Evolutionary conservation across 2,329 filamentous ascomycete genomes (phyloP).

Genomic region (Fusarium liriodendri): DNA sequence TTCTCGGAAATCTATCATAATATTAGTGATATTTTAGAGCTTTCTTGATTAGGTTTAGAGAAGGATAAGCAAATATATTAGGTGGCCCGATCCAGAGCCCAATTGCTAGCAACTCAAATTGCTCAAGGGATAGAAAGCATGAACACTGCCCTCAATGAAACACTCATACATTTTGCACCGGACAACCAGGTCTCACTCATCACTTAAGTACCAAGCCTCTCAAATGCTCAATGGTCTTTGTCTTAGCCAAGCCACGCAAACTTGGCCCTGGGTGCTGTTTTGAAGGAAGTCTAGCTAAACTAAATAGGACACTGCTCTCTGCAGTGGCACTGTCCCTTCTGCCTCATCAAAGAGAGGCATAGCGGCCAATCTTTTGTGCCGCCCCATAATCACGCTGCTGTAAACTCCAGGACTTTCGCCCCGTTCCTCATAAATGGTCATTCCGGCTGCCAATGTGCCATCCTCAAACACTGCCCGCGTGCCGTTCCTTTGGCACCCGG

Average conservation of each 20-base stretch:
- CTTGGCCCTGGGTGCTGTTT: constrained; percentile 44
- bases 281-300: constrained; percentile 53
- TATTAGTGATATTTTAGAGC: too few species aligned
- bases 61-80: too few species aligned
- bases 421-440: constrained; percentile 54
- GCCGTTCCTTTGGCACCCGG: constrained; percentile 35
- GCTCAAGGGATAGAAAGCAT: not conserved
- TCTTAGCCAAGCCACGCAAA: constrained; percentile 46
- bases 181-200: constrained; percentile 1
- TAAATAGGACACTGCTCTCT: constrained; percentile 45
- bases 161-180: not conserved
- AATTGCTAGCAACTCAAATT: not conserved
- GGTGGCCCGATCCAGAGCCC: not conserved
- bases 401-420: constrained; percentile 47
- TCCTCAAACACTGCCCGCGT: constrained; percentile 42
- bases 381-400: constrained; percentile 51
- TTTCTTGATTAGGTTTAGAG: too few species aligned
- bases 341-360: constrained; percentile 46
- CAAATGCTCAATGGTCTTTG: constrained; percentile 21
- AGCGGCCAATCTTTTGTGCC: constrained; percentile 45
- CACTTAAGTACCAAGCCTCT: constrained; percentile 7
- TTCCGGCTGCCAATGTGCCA: constrained; percentile 48
- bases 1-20: too few species aligned
- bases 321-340: constrained; percentile 49
- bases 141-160: not conserved